Percentiles rank a stretch among this genome's conserved stretches.
phyloP scores from a whole-genome alignment of 257 asterid genomes.

The Solanum dulcamara region DNA sequence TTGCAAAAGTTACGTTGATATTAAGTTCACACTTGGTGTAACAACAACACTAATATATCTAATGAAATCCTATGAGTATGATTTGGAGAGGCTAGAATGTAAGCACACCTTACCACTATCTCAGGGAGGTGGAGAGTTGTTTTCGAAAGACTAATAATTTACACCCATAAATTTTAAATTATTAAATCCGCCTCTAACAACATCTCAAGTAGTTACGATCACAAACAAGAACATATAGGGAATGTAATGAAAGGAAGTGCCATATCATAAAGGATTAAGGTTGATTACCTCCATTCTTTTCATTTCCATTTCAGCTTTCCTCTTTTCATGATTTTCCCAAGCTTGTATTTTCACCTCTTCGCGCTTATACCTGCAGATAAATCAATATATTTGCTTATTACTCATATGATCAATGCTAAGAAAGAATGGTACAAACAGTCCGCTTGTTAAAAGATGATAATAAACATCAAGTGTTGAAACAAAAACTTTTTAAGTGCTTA shows the following conservation, averaged over 20 bases:
- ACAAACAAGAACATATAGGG: background rate
- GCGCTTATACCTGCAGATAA: constrained; percentile 75
- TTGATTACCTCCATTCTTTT: constrained; percentile 61
- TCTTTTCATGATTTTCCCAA: constrained; percentile 87
- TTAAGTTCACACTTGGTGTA: background rate
- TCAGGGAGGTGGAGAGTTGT: background rate
- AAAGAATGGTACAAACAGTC: no score
- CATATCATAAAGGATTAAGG: background rate
- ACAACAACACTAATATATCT: background rate
- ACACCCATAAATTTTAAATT: background rate
- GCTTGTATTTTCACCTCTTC: constrained; percentile 91
- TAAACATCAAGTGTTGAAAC: background rate
- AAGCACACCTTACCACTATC: no score
- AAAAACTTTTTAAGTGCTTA: background rate
- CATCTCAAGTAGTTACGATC: background rate
- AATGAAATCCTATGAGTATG: no score
- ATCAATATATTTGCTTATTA: background rate
- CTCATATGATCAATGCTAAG: background rate
- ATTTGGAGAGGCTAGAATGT: no score
- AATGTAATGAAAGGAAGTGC: background rate
- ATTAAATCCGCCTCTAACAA: background rate
- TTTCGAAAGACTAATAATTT: no score
- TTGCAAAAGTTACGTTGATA: background rate
- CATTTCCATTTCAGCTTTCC: constrained; percentile 85
- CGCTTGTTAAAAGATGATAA: background rate